Percentiles rank a stretch among this genome's conserved stretches.
Evolutionary conservation across 2,329 filamentous ascomycete genomes (phyloP).

Genomic region (Beauveria scarabaeidicola): DNA sequence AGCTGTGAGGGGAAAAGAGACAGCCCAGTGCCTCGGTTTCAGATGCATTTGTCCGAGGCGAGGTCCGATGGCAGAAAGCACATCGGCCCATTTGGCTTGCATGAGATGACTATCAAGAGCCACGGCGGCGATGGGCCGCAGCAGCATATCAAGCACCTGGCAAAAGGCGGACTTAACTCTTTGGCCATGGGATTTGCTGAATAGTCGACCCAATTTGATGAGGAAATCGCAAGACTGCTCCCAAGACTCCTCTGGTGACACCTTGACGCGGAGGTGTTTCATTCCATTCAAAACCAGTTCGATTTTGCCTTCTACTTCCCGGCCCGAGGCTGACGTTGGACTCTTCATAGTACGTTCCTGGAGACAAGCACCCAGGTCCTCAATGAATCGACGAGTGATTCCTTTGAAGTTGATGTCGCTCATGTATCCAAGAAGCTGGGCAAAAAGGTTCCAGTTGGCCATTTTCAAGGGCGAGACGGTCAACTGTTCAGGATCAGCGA

Average conservation of each 20-base stretch:
- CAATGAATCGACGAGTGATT: slow-evolving; percentile 73
- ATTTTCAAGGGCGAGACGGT: slow-evolving; percentile 71
- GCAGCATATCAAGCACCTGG: slow-evolving; percentile 75
- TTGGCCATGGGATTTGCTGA: slow-evolving; percentile 77
- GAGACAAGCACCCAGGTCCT: slow-evolving; percentile 70
- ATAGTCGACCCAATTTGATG: slow-evolving; percentile 70
- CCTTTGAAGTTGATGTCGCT: slow-evolving; percentile 83
- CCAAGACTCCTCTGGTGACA: slow-evolving; percentile 67
- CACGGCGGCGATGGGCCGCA: slow-evolving; percentile 79
- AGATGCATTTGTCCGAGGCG: slow-evolving; percentile 75
- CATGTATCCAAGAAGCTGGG: slow-evolving; percentile 90
- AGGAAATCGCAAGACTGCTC: slow-evolving; percentile 85
- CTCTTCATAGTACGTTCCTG: slow-evolving; percentile 67
- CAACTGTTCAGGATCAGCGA: slow-evolving; percentile 74
- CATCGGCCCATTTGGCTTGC: slow-evolving; percentile 77
- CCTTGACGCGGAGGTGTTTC: slow-evolving; percentile 75
- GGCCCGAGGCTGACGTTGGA: slow-evolving; percentile 44
- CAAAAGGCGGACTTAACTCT: slow-evolving; percentile 92
- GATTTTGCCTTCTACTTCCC: slow-evolving; percentile 69
- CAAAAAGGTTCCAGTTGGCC: slow-evolving; percentile 93
- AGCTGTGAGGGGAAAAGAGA: slow-evolving; percentile 80
- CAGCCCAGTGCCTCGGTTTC: slow-evolving; percentile 87
- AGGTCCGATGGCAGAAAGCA: slow-evolving; percentile 69
- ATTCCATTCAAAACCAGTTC: slow-evolving; percentile 85
- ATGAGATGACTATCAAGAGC: slow-evolving; percentile 68